Conservation (phyloP, 306 rosid genomes). For the Glycine soja region DNA sequence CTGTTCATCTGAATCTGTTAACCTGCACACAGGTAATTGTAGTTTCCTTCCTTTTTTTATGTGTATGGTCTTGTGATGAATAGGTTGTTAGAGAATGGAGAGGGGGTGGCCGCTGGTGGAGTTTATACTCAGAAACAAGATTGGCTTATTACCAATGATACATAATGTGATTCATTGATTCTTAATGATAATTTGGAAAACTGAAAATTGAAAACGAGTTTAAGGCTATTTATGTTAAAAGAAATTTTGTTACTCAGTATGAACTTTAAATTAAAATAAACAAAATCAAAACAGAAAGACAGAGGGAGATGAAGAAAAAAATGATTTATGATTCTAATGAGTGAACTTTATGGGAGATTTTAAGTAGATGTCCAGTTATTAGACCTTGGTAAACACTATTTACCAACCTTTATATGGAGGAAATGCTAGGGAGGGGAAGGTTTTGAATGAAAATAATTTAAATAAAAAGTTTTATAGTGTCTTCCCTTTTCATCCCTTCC, state of each 20-base stretch:
- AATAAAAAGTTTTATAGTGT: conserved; percentile 17
- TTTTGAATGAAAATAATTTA: conserved; percentile 10
- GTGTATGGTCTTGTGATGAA: conserved; percentile 10
- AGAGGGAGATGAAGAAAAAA: neutral
- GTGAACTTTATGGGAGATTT: conserved; percentile 10
- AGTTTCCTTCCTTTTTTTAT: conserved; percentile 26
- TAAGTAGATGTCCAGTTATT: neutral
- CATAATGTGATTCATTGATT: conserved; percentile 3
- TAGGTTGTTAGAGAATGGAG: neutral
- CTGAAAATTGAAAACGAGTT: conserved; percentile 21
- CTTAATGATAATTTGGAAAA: conserved; percentile 12
- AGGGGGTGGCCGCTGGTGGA: conserved; percentile 10
- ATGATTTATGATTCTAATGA: conserved; percentile 4
- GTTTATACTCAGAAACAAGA: conserved; percentile 14
- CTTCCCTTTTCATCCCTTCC: neutral
- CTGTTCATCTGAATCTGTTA: conserved; percentile 19
- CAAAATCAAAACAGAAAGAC: neutral
- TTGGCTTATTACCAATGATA: neutral
- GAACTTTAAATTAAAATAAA: neutral
- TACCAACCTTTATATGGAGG: neutral
- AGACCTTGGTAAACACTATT: conserved; percentile 10
- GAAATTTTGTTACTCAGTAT: neutral
- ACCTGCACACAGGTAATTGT: too few relatives aligned
- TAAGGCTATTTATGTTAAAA: conserved; percentile 13
- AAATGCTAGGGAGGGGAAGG: neutral